Evolutionary conservation across 768 basidiomycete genomes (phyloP), one percentile per base, ranked within the genome.

Genomic region (Mycena polygramma): DNA sequence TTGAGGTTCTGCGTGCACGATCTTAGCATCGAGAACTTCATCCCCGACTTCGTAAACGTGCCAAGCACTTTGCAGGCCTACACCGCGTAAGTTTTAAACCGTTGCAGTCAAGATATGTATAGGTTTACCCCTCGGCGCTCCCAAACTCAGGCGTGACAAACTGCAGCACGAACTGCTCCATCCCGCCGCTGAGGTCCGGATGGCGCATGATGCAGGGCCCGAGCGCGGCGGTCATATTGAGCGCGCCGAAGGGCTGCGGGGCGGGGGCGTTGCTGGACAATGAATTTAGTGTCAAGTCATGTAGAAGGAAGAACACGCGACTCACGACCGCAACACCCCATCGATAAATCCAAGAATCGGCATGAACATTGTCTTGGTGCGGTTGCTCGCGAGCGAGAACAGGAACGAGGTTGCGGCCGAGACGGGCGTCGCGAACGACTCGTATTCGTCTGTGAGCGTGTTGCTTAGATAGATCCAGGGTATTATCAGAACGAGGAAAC

Each of bases 31-130:
- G 86, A 84, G 90, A 91, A 96, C 53, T 83, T 79, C 60, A 96
- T 79, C n/a, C 90, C 90, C 51, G 86, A 81, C 76, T 93, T 92
- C 66, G 90, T 89, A 35, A 94, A 86, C 5, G 90, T 91, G 22
- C 90, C 92, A 60, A 96, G 81, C 61, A 97, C 90, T 74, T 96
- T 93, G 75, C 91, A 90, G 43, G 95, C 94, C 94, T 93, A 73
- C 30, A 30, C 15, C 41, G 41, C 15, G 41, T 41, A 41, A 10
- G 41, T 41, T 15, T 41, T 7, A 30, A 6, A 30, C 30, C 30
- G 30, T 30, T 6, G 30, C 30, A 30, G 30, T 30, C 30, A 30
- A 30, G 30, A 30, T n/a, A n/a, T n/a, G n/a, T n/a, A n/a, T n/a
- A n/a, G n/a, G n/a, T n/a, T n/a, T n/a, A 95, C 0, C 91, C 89